phyloP scores from a whole-genome alignment of 2,329 filamentous ascomycete species.

The Fusarium nematophilum region DNA sequence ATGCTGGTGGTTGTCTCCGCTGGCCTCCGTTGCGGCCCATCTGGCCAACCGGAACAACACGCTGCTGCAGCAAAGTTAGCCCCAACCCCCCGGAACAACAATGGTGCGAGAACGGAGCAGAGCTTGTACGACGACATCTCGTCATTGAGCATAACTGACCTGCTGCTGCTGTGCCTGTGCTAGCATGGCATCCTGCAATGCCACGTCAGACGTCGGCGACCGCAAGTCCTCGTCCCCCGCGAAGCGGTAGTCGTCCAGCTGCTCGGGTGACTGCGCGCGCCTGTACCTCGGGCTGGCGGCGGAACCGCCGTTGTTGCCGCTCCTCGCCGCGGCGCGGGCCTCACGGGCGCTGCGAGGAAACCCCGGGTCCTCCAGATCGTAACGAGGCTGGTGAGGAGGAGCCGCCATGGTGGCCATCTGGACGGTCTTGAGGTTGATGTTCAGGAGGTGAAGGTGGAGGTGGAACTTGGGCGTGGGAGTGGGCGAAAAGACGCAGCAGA shows the following conservation, averaged over 20 bases:
- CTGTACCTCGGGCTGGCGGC: conserved; percentile 38
- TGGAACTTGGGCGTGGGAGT: too few relatives aligned
- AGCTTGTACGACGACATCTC: neutral
- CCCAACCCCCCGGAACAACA: conserved; percentile 20
- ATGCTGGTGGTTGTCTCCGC: conserved; percentile 33
- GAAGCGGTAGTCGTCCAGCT: conserved; percentile 39
- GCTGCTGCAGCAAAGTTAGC: conserved; percentile 35
- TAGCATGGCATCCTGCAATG: conserved; percentile 44
- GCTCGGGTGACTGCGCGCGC: conserved; percentile 40
- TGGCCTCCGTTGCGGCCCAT: conserved; percentile 32
- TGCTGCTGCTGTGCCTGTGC: conserved; percentile 45
- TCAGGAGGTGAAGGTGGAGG: too few relatives aligned
- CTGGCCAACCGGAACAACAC: conserved; percentile 43
- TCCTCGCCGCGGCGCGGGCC: conserved; percentile 38
- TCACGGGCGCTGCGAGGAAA: conserved; percentile 42
- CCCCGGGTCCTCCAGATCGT: conserved; percentile 32
- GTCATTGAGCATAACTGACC: conserved; percentile 21
- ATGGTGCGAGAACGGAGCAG: conserved; percentile 9
- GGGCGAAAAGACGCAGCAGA: too few relatives aligned
- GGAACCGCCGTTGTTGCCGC: conserved; percentile 11
- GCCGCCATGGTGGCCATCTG: conserved; percentile 34
- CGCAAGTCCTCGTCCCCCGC: conserved; percentile 40
- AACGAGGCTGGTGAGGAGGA: conserved; percentile 28
- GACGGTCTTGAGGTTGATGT: too few relatives aligned
- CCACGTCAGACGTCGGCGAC: conserved; percentile 44